These are phyloP conservation scores for Centrapalus pauciflorus DNA, from an alignment of 129 eudicot genomes.

Conservation along the genomic window DNA sequence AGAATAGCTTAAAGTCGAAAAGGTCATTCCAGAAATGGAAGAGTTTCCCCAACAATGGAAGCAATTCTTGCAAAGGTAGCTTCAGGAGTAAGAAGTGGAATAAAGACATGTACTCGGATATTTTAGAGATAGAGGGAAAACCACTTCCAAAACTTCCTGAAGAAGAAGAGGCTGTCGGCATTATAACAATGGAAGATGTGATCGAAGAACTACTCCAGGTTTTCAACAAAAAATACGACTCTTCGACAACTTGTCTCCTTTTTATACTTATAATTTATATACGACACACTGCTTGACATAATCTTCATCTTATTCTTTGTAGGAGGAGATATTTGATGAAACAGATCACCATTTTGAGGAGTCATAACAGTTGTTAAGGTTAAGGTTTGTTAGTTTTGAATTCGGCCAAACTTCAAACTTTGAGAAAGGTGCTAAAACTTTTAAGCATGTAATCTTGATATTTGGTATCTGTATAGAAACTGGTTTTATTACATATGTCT, in stretches of 20 bases:
- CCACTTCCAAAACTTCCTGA: constrained; percentile 75
- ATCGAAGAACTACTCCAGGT: constrained; percentile 97
- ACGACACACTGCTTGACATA: too few species aligned
- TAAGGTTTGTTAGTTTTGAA: background rate
- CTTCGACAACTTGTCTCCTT: too few species aligned
- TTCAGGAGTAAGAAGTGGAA: constrained; percentile 68
- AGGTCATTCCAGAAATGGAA: constrained; percentile 75
- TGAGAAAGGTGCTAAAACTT: background rate
- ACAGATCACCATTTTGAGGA: constrained; percentile 86
- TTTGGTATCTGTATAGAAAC: background rate
- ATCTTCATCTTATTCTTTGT: too few species aligned
- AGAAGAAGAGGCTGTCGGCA: constrained; percentile 85
- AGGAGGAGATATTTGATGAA: constrained; percentile 96
- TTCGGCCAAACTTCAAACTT: constrained; percentile 10
- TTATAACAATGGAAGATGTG: constrained; percentile 96
- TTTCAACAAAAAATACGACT: too few species aligned
- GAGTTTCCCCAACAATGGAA: constrained; percentile 62
- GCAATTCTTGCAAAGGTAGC: constrained; percentile 42
- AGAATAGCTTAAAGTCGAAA: constrained; percentile 45
- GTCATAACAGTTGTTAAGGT: constrained; percentile 40
- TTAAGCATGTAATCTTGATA: background rate
- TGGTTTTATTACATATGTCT: background rate
- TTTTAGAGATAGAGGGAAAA: constrained; percentile 62
- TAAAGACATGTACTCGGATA: constrained; percentile 76
- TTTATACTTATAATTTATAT: too few species aligned